phyloP scores from a whole-genome alignment of 352 stramenopile species.

The Globisporangium parvum region DNA sequence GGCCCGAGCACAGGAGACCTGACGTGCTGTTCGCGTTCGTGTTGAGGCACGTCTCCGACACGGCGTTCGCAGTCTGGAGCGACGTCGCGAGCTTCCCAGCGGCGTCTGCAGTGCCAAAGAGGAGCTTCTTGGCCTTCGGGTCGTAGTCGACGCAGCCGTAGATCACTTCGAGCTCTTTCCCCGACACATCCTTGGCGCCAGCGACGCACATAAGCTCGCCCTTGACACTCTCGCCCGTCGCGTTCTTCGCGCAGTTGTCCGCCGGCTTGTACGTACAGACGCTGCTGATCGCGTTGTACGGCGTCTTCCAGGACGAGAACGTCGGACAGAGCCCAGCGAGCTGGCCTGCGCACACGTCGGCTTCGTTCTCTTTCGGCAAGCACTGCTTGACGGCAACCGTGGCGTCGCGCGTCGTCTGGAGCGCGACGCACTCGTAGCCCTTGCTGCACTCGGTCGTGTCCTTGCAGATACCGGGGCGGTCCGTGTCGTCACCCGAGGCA shows the following conservation, averaged over 20 bases:
- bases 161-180: conserved; percentile 46
- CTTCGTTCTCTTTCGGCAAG: conserved; percentile 48
- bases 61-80: conserved; percentile 32
- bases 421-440: conserved; percentile 58
- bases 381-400: conserved; percentile 70
- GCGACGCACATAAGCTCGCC: conserved; percentile 52
- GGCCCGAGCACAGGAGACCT: conserved; percentile 47
- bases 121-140: conserved; percentile 34
- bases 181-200: conserved; percentile 31
- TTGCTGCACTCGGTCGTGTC: conserved; percentile 47
- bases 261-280: conserved; percentile 72
- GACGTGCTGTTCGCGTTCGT: conserved; percentile 40
- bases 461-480: conserved; percentile 48
- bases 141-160: conserved; percentile 73
- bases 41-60: conserved; percentile 43
- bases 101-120: conserved; percentile 49
- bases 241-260: conserved; percentile 44
- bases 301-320: conserved; percentile 57
- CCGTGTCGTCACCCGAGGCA: conserved; percentile 7
- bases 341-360: conserved; percentile 60
- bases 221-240: conserved; percentile 35
- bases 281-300: conserved; percentile 72
- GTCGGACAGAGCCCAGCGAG: conserved; percentile 56
- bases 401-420: conserved; percentile 57
- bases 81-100: conserved; percentile 45